phyloP scores from a whole-genome alignment of 2,329 filamentous ascomycete genomes.

The Fonsecaea multimorphosa region DNA sequence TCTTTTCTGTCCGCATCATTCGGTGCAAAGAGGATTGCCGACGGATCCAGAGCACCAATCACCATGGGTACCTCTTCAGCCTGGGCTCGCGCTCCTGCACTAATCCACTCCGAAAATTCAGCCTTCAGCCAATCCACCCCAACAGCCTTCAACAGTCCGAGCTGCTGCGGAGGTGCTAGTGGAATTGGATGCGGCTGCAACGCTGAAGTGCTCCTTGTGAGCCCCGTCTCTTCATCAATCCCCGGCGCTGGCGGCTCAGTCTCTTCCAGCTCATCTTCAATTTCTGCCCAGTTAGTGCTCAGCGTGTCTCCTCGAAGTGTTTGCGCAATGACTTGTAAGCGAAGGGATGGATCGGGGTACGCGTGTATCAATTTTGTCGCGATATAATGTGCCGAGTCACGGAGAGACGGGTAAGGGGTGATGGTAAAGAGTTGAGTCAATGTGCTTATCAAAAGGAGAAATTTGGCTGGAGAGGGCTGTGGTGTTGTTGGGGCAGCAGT shows the following conservation, averaged over 20 bases:
- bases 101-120: constrained; percentile 29
- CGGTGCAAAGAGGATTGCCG: neutral
- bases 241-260: constrained; percentile 26
- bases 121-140: constrained; percentile 41
- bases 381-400: constrained; percentile 37
- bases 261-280: constrained; percentile 27
- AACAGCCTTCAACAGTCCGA: constrained; percentile 35
- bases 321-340: constrained; percentile 35
- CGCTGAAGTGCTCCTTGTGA: constrained; percentile 32
- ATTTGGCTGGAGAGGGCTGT: constrained; percentile 30
- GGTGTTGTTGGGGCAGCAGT: constrained; percentile 16
- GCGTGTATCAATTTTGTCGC: constrained; percentile 36
- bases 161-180: constrained; percentile 29
- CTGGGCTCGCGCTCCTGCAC: neutral
- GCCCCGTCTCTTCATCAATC: constrained; percentile 34
- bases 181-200: constrained; percentile 34
- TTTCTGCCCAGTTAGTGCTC: constrained; percentile 36
- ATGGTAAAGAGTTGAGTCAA: constrained; percentile 38
- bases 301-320: constrained; percentile 33
- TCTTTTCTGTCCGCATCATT: constrained; percentile 3
- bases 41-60: constrained; percentile 16
- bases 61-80: neutral
- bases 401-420: constrained; percentile 33
- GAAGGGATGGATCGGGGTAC: constrained; percentile 29
- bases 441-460: constrained; percentile 34